Evolutionary conservation across 106 monocot species (phyloP).

Genomic region (Vanilla planifolia): DNA sequence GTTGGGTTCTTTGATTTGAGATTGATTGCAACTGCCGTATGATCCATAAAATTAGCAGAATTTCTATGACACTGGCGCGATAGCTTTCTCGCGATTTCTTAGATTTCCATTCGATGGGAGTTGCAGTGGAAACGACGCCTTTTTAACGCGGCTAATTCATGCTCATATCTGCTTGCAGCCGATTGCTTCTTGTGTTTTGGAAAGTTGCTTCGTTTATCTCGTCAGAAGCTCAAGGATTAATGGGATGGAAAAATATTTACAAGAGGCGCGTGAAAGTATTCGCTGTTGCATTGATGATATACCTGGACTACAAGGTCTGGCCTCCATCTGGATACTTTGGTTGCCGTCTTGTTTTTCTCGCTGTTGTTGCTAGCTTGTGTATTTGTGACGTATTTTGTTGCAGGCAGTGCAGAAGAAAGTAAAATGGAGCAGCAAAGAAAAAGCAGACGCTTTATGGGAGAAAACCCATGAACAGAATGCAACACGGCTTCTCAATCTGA

Average conservation of each 20-base stretch:
- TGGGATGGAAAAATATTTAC: conserved; percentile 93
- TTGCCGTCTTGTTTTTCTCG: background rate
- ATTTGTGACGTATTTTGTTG: background rate
- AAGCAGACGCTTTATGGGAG: conserved; percentile 57
- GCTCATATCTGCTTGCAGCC: background rate
- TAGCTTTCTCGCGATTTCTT: too few species aligned
- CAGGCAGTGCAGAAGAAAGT: conserved; percentile 74
- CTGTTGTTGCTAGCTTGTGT: background rate
- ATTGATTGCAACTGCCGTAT: too few species aligned
- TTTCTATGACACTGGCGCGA: too few species aligned
- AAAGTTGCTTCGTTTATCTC: background rate
- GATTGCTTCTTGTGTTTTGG: background rate
- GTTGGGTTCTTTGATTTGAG: too few species aligned
- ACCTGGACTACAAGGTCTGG: conserved; percentile 93
- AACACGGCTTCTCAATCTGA: conserved; percentile 69
- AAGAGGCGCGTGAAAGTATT: conserved; percentile 83
- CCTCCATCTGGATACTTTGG: background rate
- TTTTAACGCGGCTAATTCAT: too few species aligned
- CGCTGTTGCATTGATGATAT: conserved; percentile 63
- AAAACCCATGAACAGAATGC: conserved; percentile 86
- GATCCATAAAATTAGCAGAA: too few species aligned
- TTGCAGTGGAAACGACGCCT: too few species aligned
- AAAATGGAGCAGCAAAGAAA: conserved; percentile 52
- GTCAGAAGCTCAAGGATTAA: conserved; percentile 13
- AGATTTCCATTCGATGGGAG: too few species aligned